Conservation (phyloP, 805 yeast genomes). For the Pichia insulana region DNA sequence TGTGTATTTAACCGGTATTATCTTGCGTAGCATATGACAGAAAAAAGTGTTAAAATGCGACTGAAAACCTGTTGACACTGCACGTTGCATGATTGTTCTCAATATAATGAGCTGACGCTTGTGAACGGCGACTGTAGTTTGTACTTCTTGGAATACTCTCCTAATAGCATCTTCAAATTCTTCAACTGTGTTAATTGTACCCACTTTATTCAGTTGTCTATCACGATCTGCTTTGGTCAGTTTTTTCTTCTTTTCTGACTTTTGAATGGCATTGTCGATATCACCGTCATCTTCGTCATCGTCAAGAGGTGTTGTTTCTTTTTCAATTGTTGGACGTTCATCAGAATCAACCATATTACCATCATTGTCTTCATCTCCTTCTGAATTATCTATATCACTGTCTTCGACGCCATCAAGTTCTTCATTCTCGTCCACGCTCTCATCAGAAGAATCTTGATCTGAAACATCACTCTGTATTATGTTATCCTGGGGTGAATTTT, state of each 20-base stretch:
- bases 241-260: constrained; percentile 1
- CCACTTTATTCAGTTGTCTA: constrained; percentile 2
- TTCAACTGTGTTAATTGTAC: background rate
- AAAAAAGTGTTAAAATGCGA: constrained; percentile 55
- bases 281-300: constrained; percentile 5
- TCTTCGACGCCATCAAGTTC: background rate
- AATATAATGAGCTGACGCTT: constrained; percentile 60
- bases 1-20: constrained; percentile 58
- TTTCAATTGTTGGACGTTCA: too few relatives aligned
- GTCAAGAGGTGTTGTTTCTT: background rate
- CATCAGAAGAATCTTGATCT: background rate
- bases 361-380: background rate
- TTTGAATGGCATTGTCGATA: constrained; percentile 6
- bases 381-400: background rate
- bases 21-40: constrained; percentile 51
- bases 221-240: background rate
- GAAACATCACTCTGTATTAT: too few relatives aligned
- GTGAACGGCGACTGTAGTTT: constrained; percentile 64
- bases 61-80: constrained; percentile 43
- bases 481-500: too few relatives aligned
- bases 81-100: constrained; percentile 47
- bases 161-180: constrained; percentile 44
- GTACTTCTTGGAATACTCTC: constrained; percentile 74
- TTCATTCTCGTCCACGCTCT: background rate
- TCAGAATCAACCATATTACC: background rate